phyloP scores from a whole-genome alignment of 2,329 filamentous ascomycete genomes.

The Aspergillus versicolor region DNA sequence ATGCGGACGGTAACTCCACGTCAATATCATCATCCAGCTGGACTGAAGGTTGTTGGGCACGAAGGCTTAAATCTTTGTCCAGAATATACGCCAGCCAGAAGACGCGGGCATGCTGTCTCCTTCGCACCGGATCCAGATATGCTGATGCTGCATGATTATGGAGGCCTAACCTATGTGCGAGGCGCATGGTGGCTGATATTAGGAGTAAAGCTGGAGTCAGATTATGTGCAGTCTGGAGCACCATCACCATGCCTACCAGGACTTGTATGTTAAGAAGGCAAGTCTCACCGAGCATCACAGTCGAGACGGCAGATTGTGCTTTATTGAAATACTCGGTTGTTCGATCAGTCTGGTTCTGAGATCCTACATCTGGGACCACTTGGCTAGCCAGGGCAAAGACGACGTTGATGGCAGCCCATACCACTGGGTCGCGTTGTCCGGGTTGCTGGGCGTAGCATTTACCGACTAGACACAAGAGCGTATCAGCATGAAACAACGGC shows the following conservation, averaged over 20 bases:
- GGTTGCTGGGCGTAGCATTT: neutral
- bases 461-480: neutral
- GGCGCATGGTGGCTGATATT: neutral
- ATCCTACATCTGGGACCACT: neutral
- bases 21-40: neutral
- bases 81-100: slow-evolving; percentile 5
- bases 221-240: neutral
- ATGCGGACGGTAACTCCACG: neutral
- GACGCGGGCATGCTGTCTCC: neutral
- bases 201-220: neutral
- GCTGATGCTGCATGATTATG: neutral
- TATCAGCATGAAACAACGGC: neutral
- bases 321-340: neutral
- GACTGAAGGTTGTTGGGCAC: neutral
- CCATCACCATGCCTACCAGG: neutral
- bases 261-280: neutral
- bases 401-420: neutral
- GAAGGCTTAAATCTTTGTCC: slow-evolving; percentile 1
- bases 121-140: neutral
- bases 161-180: neutral
- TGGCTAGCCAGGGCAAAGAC: neutral
- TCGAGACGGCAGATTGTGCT: neutral
- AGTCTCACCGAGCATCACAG: neutral
- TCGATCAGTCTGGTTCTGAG: neutral
- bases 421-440: neutral